Conservation (phyloP, 805 yeast species). For the Sugiyamaella smithiae region DNA sequence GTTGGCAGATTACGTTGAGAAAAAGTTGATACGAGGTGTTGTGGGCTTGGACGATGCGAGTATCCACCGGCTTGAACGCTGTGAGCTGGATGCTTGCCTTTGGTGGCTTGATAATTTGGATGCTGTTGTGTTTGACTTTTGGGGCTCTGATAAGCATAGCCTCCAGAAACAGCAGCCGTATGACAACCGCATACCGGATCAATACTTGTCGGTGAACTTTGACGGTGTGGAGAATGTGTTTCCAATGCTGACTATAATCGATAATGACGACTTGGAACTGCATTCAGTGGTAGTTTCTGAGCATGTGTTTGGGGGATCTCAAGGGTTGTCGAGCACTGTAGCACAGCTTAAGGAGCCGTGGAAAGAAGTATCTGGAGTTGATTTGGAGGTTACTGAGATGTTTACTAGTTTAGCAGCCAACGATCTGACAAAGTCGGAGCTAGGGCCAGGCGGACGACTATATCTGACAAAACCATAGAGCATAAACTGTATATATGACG, state of each 20-base stretch:
- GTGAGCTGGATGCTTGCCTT: neutral
- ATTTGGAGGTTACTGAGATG: neutral
- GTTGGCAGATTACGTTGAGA: neutral
- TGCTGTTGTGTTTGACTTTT: neutral
- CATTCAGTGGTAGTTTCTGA: slow-evolving; percentile 47
- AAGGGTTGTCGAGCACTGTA: slow-evolving; percentile 51
- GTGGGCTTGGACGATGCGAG: neutral
- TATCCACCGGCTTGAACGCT: neutral
- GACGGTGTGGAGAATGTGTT: neutral
- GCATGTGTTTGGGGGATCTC: slow-evolving; percentile 70
- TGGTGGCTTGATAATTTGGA: slow-evolving; percentile 2
- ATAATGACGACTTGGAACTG: neutral
- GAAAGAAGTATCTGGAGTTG: neutral
- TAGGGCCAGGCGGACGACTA: slow-evolving; percentile 7
- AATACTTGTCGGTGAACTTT: neutral
- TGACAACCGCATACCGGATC: neutral
- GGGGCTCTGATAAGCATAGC: neutral
- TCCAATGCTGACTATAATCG: neutral
- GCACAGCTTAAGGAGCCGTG: slow-evolving; percentile 35
- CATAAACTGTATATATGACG: too few species aligned
- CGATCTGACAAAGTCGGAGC: slow-evolving; percentile 7
- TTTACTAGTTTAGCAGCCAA: slow-evolving; percentile 7
- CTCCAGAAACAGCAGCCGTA: neutral
- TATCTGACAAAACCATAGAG: slow-evolving; percentile 1
- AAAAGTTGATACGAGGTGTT: neutral